A percentile compares a stretch with the other conserved stretches of the same genome.
These are phyloP conservation scores for Candida tibetensis DNA, from an alignment of 805 yeast genomes.

Conservation along the genomic window DNA sequence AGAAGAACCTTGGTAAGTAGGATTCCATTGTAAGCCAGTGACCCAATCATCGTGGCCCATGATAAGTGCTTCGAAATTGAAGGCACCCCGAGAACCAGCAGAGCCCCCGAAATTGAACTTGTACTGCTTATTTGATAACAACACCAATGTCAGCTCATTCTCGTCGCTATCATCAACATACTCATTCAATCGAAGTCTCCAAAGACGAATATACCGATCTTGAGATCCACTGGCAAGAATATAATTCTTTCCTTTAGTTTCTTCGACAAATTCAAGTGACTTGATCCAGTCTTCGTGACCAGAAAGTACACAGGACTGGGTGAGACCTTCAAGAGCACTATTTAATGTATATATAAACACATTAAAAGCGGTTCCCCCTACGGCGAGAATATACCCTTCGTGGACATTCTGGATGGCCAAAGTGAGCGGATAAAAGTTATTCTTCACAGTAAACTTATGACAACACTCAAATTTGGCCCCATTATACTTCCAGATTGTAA, in stretches of 20 bases:
- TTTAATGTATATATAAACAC: conserved; percentile 47
- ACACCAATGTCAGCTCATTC: conserved; percentile 48
- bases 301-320: conserved; percentile 52
- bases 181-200: conserved; percentile 68
- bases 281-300: conserved; percentile 99
- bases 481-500: conserved; percentile 50
- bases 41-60: conserved; percentile 99
- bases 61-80: conserved; percentile 86
- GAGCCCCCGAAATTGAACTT: conserved; percentile 41
- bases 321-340: conserved; percentile 18
- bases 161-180: conserved; percentile 56
- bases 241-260: conserved; percentile 47
- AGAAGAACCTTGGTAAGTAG: conserved; percentile 22
- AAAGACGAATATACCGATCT: conserved; percentile 85
- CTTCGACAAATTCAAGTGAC: conserved; percentile 57
- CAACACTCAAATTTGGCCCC: conserved; percentile 20
- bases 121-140: conserved; percentile 72
- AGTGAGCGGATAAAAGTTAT: conserved; percentile 49
- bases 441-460: conserved; percentile 32
- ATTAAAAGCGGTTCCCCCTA: conserved; percentile 67
- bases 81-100: conserved; percentile 43
- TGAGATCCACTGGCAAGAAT: conserved; percentile 88
- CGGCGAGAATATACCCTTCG: conserved; percentile 48
- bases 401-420: conserved; percentile 34
- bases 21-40: conserved; percentile 79